Conservation (phyloP, 768 basidiomycete species). For the Auriscalpium orientale region DNA sequence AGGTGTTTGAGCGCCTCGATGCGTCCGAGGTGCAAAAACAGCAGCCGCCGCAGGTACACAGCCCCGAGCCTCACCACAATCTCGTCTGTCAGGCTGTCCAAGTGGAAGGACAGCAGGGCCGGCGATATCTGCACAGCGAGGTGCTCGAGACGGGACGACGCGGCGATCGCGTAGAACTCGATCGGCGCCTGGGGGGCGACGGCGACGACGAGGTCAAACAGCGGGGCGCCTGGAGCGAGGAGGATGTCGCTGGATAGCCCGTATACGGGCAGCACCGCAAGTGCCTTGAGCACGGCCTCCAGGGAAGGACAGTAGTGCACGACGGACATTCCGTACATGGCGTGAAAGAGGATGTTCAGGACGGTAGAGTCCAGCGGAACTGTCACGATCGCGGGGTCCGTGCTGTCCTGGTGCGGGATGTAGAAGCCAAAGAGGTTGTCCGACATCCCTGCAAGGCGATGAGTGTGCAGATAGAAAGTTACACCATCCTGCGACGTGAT, state of each 20-base stretch:
- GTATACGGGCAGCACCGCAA: constrained; percentile 22
- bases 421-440: constrained; percentile 18
- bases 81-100: constrained; percentile 30
- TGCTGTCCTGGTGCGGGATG: background rate
- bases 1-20: constrained; percentile 27
- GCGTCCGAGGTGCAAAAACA: constrained; percentile 31
- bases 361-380: constrained; percentile 23
- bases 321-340: constrained; percentile 24
- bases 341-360: constrained; percentile 29
- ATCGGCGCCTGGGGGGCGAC: constrained; percentile 29
- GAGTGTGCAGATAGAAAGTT: constrained; percentile 25
- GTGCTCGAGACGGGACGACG: constrained; percentile 25
- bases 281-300: constrained; percentile 19
- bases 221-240: constrained; percentile 22
- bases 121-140: constrained; percentile 33
- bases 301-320: constrained; percentile 21
- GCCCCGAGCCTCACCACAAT: constrained; percentile 32
- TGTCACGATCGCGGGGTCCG: constrained; percentile 12
- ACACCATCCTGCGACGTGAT: constrained; percentile 23
- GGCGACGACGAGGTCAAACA: constrained; percentile 27
- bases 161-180: constrained; percentile 36
- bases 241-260: constrained; percentile 18
- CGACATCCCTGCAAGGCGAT: constrained; percentile 17
- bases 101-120: constrained; percentile 29
- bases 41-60: constrained; percentile 33